Evolutionary conservation across 73 alveolate genomes (phyloP).

Genomic region (Stentor coeruleus): DNA sequence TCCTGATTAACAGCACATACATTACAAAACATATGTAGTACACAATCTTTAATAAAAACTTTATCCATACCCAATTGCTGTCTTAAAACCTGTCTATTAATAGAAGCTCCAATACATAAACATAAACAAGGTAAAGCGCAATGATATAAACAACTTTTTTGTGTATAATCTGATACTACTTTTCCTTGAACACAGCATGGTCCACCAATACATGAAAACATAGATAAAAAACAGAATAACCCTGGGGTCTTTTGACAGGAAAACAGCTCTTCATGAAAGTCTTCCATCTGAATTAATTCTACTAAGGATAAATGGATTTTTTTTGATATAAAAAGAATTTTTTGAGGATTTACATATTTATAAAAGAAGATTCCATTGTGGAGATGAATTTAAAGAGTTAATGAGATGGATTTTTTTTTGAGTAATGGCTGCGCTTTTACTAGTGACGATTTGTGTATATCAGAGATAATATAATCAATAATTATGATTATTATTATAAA

Average conservation of each 20-base stretch:
- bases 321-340: too few relatives aligned
- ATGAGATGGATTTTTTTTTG: too few relatives aligned
- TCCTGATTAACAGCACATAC: constrained; percentile 18
- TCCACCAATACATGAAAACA: constrained; percentile 1
- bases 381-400: too few relatives aligned
- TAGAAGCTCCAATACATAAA: constrained; percentile 10
- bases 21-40: background rate
- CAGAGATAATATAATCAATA: too few relatives aligned
- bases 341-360: too few relatives aligned
- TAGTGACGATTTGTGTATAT: too few relatives aligned
- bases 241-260: constrained; percentile 23
- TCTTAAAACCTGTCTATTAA: background rate
- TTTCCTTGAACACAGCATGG: constrained; percentile 23
- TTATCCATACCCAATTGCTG: background rate
- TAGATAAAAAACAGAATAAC: background rate
- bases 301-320: too few relatives aligned
- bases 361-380: too few relatives aligned
- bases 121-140: constrained; percentile 6
- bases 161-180: background rate
- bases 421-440: too few relatives aligned
- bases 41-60: background rate
- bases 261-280: constrained; percentile 11
- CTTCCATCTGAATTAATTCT: too few relatives aligned
- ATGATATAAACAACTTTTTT: background rate
- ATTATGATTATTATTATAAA: too few relatives aligned